These are phyloP conservation scores for Apiospora phragmitis DNA, from an alignment of 2,329 filamentous ascomycete species.

Conservation along the genomic window DNA sequence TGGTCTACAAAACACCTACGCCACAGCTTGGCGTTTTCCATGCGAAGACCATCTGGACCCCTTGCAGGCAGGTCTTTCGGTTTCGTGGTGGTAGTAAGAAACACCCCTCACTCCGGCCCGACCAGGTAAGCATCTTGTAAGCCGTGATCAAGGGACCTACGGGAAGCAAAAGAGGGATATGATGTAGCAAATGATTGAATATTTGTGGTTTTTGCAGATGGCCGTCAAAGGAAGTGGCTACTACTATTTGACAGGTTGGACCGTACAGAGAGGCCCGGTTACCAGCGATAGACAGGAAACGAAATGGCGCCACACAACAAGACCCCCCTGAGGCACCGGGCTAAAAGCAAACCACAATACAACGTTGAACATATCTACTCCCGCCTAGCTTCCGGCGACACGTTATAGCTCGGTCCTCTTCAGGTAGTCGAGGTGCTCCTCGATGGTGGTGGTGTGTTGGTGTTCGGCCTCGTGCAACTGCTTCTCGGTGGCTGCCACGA, in stretches of 20 bases:
- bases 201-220: not conserved
- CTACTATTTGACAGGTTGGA: not conserved
- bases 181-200: not conserved
- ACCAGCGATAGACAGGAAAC: not conserved
- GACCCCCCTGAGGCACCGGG: not conserved
- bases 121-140: not conserved
- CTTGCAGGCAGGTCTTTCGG: not conserved
- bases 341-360: not conserved
- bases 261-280: not conserved
- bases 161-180: not conserved
- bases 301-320: not conserved
- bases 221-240: not conserved
- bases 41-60: not conserved
- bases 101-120: not conserved
- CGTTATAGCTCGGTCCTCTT: not conserved
- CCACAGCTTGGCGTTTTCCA: not conserved
- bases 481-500: conserved; percentile 42
- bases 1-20: not conserved
- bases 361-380: not conserved
- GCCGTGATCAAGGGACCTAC: not conserved
- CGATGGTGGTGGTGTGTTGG: not conserved
- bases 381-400: too few relatives aligned
- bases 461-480: conserved; percentile 24
- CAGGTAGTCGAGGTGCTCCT: not conserved
- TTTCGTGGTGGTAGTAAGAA: not conserved